phyloP scores from a whole-genome alignment of 2,329 filamentous ascomycete species.

The Botryotinia narcissicola region DNA sequence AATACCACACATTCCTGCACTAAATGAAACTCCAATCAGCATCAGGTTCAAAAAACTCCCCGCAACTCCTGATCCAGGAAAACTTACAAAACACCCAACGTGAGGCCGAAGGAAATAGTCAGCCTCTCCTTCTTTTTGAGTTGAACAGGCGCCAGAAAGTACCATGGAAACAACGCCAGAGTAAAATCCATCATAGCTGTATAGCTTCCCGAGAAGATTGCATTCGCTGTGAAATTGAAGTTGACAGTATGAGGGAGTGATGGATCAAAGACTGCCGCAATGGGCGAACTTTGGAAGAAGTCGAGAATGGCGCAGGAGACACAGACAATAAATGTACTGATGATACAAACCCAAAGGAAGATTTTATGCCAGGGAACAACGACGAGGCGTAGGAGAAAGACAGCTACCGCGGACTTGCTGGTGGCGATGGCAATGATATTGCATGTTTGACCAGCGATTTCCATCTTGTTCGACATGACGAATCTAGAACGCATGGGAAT shows the following conservation, averaged over 20 bases:
- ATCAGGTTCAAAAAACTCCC: not conserved
- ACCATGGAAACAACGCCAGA: slow-evolving; percentile 16
- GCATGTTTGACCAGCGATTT: slow-evolving; percentile 16
- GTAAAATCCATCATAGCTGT: slow-evolving; percentile 11
- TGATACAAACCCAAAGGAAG: slow-evolving; percentile 5
- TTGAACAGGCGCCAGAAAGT: slow-evolving; percentile 4
- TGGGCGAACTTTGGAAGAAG: not conserved
- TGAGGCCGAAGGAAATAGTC: slow-evolving; percentile 15
- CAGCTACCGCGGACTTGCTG: slow-evolving; percentile 12
- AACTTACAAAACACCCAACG: slow-evolving; percentile 16
- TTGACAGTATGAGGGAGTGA: slow-evolving; percentile 4
- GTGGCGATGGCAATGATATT: slow-evolving; percentile 11
- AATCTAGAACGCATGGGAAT: not conserved
- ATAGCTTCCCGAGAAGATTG: not conserved
- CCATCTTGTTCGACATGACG: slow-evolving; percentile 13
- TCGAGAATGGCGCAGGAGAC: not conserved
- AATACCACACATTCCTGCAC: slow-evolving; percentile 17
- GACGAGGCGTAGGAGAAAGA: slow-evolving; percentile 13
- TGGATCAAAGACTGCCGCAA: slow-evolving; percentile 9
- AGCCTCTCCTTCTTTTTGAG: slow-evolving; percentile 9
- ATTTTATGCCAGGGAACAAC: slow-evolving; percentile 12
- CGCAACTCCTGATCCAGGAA: not conserved
- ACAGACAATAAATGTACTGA: not conserved
- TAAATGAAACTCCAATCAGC: not conserved
- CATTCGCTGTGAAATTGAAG: slow-evolving; percentile 8